Evolutionary conservation across 208 protist species (phyloP).

Genomic region (Phytomonas sp.): DNA sequence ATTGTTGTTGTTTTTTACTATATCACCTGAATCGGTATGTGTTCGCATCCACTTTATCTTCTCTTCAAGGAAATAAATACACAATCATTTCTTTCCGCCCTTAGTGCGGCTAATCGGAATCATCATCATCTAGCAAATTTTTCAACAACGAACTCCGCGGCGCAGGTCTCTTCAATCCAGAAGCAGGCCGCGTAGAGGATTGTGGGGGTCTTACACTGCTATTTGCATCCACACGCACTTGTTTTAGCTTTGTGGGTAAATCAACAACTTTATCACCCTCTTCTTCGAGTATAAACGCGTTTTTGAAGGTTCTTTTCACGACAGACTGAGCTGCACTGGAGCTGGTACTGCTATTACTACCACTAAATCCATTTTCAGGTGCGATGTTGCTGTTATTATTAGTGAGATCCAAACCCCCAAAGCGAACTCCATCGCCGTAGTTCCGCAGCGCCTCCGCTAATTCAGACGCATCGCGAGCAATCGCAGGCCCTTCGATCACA

Average conservation of each 20-base stretch:
- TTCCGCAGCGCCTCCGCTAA: too few relatives aligned
- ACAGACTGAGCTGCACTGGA: neutral
- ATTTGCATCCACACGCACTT: neutral
- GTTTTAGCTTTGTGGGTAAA: neutral
- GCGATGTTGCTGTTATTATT: too few relatives aligned
- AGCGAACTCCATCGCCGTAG: too few relatives aligned
- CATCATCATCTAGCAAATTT: neutral
- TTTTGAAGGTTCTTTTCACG: neutral
- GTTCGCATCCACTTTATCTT: neutral
- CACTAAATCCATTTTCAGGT: too few relatives aligned
- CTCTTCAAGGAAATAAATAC: neutral
- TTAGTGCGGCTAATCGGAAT: neutral
- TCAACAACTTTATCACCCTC: neutral
- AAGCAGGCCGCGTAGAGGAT: neutral
- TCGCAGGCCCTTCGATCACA: too few relatives aligned
- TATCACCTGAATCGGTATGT: neutral
- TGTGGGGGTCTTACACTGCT: neutral
- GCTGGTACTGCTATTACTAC: too few relatives aligned
- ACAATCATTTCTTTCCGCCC: neutral
- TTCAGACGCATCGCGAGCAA: too few relatives aligned
- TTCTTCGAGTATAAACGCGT: neutral
- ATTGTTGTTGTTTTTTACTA: neutral
- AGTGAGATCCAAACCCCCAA: too few relatives aligned
- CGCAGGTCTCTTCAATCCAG: neutral
- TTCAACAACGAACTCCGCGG: neutral